Base-by-base conservation (phyloP, 768 basidiomycete genomes). In the Infundibulicybe gibba region DNA sequence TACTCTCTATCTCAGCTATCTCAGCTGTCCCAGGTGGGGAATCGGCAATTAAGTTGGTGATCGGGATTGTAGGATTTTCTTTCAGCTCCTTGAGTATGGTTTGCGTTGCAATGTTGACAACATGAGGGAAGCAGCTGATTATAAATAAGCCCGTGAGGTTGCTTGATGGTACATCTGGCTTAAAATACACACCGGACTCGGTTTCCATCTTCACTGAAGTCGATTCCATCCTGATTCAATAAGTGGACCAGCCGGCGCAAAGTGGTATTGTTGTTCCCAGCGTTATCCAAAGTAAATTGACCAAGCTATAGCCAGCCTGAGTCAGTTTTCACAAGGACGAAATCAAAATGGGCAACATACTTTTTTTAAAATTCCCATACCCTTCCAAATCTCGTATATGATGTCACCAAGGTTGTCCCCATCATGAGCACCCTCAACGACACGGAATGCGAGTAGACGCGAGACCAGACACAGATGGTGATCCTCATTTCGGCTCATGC, bases 51-150 rank as follows among this genome's bases (percentile, higher is more conserved):
- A 47, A 41, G 15, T 44, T 38, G 16, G 52, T 15, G 15, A 51
- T 49, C 2, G 50, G 43, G 14, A n/a, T 43, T 13, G 17, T 39
- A 2, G 53, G 54, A 14, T 45, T 40, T 19, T 44, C 46, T 19
- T 49, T 53, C 19, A 62, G 51, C 13, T 46, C 41, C 13, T 51
- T 44, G 1, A 60, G 32, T 6, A 50, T 46, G 6, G 52, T 54
- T 40, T 62, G 52, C 13, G 47, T 44, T 6, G 58, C 53, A n/a
- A 65, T 52, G 39, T 63, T 65, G 19, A 65, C 49, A 11, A 65
- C 49, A 47, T 65, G 63, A 2, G 57, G 51, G 43, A 65, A 61
- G 40, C 61, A 63, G 0, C 62, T 63, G 19, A 6, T 52, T 19
- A 38, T 38, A 38, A 3, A 38, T 38, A 19, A 38, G 17, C 14